Percentiles rank a stretch among this genome's conserved stretches.
Conservation (phyloP, 768 basidiomycete species). For the Lactarius psammicola region DNA sequence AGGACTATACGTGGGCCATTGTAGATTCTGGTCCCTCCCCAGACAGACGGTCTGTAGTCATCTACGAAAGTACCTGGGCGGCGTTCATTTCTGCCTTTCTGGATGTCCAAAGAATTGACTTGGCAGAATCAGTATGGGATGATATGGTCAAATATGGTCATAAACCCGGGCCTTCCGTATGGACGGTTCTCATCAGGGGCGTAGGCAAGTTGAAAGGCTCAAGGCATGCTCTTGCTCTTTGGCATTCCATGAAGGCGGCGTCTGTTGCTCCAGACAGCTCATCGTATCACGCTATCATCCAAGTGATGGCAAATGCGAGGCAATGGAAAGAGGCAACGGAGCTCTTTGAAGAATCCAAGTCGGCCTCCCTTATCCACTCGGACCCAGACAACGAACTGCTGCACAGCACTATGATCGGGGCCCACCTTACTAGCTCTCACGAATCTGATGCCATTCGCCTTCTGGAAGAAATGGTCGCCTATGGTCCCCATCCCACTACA, state of each 20-base stretch:
- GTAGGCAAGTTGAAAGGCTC: conserved; percentile 52
- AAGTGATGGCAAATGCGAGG: conserved; percentile 53
- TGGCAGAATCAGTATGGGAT: conserved; percentile 65
- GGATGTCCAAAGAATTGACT: conserved; percentile 49
- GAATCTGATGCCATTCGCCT: conserved; percentile 39
- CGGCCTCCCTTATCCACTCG: conserved; percentile 32
- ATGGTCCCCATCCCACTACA: conserved; percentile 66
- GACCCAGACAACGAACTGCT: conserved; percentile 39
- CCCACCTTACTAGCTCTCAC: conserved; percentile 48
- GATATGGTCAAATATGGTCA: conserved; percentile 55
- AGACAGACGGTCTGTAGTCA: conserved; percentile 42
- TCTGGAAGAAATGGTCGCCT: conserved; percentile 40
- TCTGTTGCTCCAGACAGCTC: conserved; percentile 58
- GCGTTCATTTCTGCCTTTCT: conserved; percentile 67
- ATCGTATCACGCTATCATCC: conserved; percentile 69
- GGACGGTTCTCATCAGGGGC: conserved; percentile 70
- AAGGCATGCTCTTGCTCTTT: conserved; percentile 55
- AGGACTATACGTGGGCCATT: conserved; percentile 54
- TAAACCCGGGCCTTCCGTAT: conserved; percentile 54
- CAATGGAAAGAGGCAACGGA: conserved; percentile 51
- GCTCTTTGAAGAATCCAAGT: conserved; percentile 52
- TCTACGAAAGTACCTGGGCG: conserved; percentile 62
- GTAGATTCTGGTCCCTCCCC: conserved; percentile 40
- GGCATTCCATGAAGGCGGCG: conserved; percentile 60
- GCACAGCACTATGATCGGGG: conserved; percentile 75